Evolutionary conservation across 140 eudicot species (phyloP).

Genomic region (Flaveria floridana): DNA sequence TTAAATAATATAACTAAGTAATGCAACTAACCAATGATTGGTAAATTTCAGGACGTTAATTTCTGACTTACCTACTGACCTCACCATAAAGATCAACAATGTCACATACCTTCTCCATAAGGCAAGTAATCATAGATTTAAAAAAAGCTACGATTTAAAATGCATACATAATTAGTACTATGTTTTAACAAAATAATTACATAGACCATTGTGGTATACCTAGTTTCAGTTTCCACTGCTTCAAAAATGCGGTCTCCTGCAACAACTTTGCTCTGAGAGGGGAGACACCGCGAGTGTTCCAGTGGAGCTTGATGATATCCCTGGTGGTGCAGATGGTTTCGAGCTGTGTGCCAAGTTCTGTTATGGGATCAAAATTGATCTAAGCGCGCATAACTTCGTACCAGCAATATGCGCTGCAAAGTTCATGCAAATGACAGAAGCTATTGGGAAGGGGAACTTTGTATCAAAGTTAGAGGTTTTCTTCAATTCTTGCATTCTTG

Average conservation of each 20-base stretch:
- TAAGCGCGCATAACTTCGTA: slow-evolving; percentile 76
- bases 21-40: not conserved
- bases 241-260: slow-evolving; percentile 77
- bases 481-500: slow-evolving; percentile 69
- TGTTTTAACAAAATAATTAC: slow-evolving; percentile 27
- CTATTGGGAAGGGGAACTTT: slow-evolving; percentile 58
- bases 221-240: slow-evolving; percentile 74
- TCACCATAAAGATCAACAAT: slow-evolving; percentile 53
- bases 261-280: slow-evolving; percentile 49
- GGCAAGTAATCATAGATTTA: slow-evolving; percentile 42
- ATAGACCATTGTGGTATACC: slow-evolving; percentile 33
- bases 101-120: slow-evolving; percentile 68
- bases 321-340: slow-evolving; percentile 79
- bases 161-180: not conserved
- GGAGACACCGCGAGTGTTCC: slow-evolving; percentile 38
- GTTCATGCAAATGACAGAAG: slow-evolving; percentile 69
- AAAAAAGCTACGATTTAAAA: not conserved
- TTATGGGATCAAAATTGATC: slow-evolving; percentile 74
- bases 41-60: slow-evolving; percentile 49
- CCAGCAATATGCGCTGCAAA: slow-evolving; percentile 75
- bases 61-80: slow-evolving; percentile 68
- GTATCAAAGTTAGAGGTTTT: slow-evolving; percentile 59
- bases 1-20: not conserved
- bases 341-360: slow-evolving; percentile 88
- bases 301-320: slow-evolving; percentile 68